Evolutionary conservation across 441 rosid species (phyloP).

Genomic region (Gossypium lobatum): DNA sequence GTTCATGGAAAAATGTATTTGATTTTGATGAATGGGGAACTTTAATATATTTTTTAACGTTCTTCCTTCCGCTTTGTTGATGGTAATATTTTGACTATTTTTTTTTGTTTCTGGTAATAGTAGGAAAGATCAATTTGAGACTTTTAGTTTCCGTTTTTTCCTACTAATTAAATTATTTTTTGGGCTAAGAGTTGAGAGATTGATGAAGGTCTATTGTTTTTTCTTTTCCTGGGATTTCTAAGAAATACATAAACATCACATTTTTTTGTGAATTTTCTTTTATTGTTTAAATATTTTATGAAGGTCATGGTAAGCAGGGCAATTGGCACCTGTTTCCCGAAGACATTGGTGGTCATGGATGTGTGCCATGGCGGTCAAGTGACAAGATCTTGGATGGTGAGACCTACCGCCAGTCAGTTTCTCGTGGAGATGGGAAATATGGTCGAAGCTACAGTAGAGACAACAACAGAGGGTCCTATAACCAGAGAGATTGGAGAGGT

Average conservation of each 20-base stretch:
- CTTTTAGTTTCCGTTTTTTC: no score
- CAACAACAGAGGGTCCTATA: conserved; percentile 43
- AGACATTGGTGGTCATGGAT: conserved; percentile 55
- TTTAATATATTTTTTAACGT: background rate
- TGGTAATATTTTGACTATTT: background rate
- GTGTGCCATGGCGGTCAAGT: conserved; percentile 46
- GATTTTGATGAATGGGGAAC: background rate
- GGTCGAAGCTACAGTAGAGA: conserved; percentile 53
- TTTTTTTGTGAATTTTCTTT: conserved; percentile 19
- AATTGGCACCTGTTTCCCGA: conserved; percentile 66
- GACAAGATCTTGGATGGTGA: conserved; percentile 68
- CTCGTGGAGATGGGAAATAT: conserved; percentile 72
- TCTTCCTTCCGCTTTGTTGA: no score
- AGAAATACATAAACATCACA: conserved; percentile 9
- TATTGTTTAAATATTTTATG: conserved; percentile 34
- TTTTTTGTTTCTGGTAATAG: background rate
- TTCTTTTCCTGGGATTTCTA: background rate
- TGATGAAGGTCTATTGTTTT: background rate
- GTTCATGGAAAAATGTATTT: background rate
- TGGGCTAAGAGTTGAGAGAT: background rate
- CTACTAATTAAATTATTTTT: no score
- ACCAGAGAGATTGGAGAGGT: conserved; percentile 68
- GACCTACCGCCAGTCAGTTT: conserved; percentile 41
- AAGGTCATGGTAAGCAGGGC: conserved; percentile 97
- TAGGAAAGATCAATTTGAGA: no score